Conservation (phyloP, 78 protist species). For the Protostelium mycophagum region DNA sequence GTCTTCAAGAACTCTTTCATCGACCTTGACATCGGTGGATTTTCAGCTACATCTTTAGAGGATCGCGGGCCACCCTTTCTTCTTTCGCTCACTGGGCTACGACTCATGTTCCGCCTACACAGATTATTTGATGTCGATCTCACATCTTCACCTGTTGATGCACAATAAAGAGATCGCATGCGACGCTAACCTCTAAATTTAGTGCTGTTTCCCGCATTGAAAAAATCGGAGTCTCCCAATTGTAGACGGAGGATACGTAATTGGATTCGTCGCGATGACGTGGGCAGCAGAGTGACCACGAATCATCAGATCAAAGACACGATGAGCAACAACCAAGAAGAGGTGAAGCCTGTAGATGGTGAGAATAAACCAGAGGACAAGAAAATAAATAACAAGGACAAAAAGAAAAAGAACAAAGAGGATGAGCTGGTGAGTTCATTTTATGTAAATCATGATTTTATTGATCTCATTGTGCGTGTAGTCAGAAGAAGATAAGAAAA, state of each 20-base stretch:
- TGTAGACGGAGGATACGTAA: too few species aligned
- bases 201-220: too few species aligned
- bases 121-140: too few species aligned
- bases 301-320: background rate
- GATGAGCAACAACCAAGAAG: background rate
- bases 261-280: background rate
- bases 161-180: background rate
- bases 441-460: background rate
- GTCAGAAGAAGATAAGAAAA: slow-evolving; percentile 75
- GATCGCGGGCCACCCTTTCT: background rate
- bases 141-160: too few species aligned
- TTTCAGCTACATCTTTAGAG: background rate
- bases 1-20: background rate
- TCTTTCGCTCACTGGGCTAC: background rate
- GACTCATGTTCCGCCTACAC: background rate
- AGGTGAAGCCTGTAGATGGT: background rate
- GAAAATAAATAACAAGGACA: slow-evolving; percentile 39
- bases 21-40: background rate
- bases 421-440: slow-evolving; percentile 29
- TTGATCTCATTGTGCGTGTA: background rate
- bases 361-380: slow-evolving; percentile 10
- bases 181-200: too few species aligned
- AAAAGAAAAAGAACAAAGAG: slow-evolving; percentile 37
- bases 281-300: background rate
- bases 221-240: too few species aligned